Base-by-base conservation (phyloP, 805 yeast species). In the Lipomyces orientalis region DNA sequence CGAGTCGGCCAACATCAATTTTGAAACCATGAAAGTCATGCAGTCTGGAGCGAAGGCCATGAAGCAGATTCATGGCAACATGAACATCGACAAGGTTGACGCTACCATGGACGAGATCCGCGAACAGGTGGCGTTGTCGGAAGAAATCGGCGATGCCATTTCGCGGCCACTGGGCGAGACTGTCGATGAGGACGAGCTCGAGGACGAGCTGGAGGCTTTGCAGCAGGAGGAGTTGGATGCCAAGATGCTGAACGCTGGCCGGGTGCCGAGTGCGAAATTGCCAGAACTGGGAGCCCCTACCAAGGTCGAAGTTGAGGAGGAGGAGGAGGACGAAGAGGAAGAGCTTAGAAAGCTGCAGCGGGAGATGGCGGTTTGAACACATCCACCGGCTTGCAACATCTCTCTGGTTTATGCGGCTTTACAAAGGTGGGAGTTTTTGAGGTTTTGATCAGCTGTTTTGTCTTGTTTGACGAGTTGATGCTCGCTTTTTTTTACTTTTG, bases 21-120 rank as follows among this genome's bases (percentile, higher is more conserved):
- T 91, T 80, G 99, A 95, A 81, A 95, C 99, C 39, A 91, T 95
- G 97, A 92, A 92, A 85, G 97, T 97, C 62, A 95, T 95, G 98
- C 90, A 94, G 80, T 97, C 92, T 79, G 98, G 98, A 68, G 97
- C 99, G 4, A 85, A 86, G 77, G 98, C 98, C 54, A 92, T 95
- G 97, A 93, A 93, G 78, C 90, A 90, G 76, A 94, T 95, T 76
- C 98, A 95, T 79, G 93, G 93, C 71, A 97, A 93, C 76, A 88
- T 95, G 82, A 89, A 95, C 77, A 92, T 95, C 68, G 99, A 95
- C 79, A 93, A 93, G 82, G 98, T 95, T 55, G 99, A 95, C 78
- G 90, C 89, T 74, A 94, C 98, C 8, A 94, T 95, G 98, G 99
- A 95, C 79, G 97, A 94, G 70, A 92, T 96, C 71, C 87, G 98